phyloP scores from a whole-genome alignment of 2,329 filamentous ascomycete species.

The Amphichorda felina region DNA sequence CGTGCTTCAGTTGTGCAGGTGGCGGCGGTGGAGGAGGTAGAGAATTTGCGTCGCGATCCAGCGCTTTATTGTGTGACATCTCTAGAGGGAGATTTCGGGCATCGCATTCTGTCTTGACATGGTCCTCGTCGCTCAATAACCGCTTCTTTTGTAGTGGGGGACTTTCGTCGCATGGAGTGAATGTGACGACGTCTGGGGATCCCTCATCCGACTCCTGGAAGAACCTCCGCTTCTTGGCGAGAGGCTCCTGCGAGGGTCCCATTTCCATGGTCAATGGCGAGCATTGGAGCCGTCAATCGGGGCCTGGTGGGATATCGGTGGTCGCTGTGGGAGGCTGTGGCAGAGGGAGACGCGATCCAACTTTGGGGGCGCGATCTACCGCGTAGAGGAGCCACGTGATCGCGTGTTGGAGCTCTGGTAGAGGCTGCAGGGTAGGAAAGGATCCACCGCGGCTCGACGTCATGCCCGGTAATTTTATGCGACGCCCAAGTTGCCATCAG shows the following conservation, averaged over 20 bases:
- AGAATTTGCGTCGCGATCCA: not conserved
- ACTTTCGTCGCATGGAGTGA: constrained; percentile 10
- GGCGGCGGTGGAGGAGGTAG: constrained; percentile 1
- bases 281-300: constrained; percentile 6
- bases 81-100: constrained; percentile 3
- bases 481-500: too few species aligned
- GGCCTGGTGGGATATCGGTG: too few species aligned
- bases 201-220: constrained; percentile 20
- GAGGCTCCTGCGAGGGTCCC: constrained; percentile 26
- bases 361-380: constrained; percentile 16
- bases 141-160: constrained; percentile 11
- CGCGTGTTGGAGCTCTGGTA: not conserved
- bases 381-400: constrained; percentile 18
- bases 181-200: constrained; percentile 10
- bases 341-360: constrained; percentile 26
- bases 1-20: constrained; percentile 8
- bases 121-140: constrained; percentile 13
- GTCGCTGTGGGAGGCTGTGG: too few species aligned
- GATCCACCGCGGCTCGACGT: constrained; percentile 1
- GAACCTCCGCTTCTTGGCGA: constrained; percentile 30
- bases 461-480: constrained; percentile 1
- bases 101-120: constrained; percentile 9
- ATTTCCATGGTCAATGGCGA: constrained; percentile 21
- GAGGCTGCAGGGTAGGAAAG: too few species aligned
- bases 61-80: constrained; percentile 3